These are phyloP conservation scores for Amauroascus verrucosus DNA, from an alignment of 2,329 filamentous ascomycete genomes.

Conservation along the genomic window DNA sequence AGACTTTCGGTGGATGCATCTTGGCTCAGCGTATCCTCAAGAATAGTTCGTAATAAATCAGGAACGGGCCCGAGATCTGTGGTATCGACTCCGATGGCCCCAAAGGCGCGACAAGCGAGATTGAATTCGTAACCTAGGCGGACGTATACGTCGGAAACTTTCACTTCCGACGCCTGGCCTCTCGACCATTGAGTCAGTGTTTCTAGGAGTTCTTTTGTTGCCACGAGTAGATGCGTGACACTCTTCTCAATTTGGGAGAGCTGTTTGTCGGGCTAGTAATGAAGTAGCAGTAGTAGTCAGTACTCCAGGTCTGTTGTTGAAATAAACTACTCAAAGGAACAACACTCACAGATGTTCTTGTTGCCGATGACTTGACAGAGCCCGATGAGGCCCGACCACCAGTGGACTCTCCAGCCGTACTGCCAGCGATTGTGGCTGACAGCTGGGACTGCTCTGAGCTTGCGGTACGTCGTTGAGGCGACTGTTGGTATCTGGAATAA, in stretches of 20 bases:
- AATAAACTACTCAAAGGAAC: background rate
- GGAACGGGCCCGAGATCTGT: slow-evolving; percentile 90
- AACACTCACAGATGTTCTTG: background rate
- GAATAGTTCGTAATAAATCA: slow-evolving; percentile 75
- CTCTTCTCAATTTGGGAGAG: slow-evolving; percentile 98
- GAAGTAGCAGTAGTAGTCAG: slow-evolving; percentile 13
- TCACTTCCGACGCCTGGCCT: slow-evolving; percentile 77
- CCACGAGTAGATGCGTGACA: slow-evolving; percentile 92
- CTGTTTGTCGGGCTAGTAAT: slow-evolving; percentile 54
- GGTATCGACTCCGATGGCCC: slow-evolving; percentile 92
- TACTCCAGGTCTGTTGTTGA: background rate
- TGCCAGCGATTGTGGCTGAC: slow-evolving; percentile 37
- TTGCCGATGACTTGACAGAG: slow-evolving; percentile 49
- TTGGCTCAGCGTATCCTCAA: slow-evolving; percentile 92
- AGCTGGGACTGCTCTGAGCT: slow-evolving; percentile 50
- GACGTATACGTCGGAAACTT: slow-evolving; percentile 97
- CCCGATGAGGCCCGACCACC: slow-evolving; percentile 56
- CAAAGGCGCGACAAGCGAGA: slow-evolving; percentile 93
- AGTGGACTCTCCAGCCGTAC: slow-evolving; percentile 29
- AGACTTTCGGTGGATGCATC: slow-evolving; percentile 89
- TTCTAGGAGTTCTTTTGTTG: slow-evolving; percentile 94
- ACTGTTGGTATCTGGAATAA: slow-evolving; percentile 23
- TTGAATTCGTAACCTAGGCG: slow-evolving; percentile 98
- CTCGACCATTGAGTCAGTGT: slow-evolving; percentile 97
- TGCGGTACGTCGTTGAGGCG: slow-evolving; percentile 53